A percentile compares a stretch with the other conserved stretches of the same genome.
These are phyloP conservation scores for Aspergillus aculeatus DNA, from an alignment of 2,329 filamentous ascomycete genomes.

Conservation along the genomic window DNA sequence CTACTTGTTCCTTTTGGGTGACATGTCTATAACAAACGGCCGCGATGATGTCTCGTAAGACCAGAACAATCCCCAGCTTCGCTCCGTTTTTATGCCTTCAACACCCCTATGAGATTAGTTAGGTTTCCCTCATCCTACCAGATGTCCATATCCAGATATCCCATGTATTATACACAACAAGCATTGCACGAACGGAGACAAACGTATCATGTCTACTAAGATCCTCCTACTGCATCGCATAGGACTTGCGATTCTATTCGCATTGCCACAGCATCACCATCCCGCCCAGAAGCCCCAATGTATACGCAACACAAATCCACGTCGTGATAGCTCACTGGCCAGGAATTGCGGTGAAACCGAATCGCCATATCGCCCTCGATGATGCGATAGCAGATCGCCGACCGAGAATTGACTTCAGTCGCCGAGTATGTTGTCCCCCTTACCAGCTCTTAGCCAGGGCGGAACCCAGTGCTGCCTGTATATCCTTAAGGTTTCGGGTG, in stretches of 20 bases:
- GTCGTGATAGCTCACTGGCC: neutral
- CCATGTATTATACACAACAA: too few species aligned
- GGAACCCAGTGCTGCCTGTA: neutral
- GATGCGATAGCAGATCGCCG: conserved; percentile 4
- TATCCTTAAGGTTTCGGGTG: neutral
- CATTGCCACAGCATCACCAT: neutral
- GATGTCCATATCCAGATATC: too few species aligned
- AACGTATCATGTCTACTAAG: neutral
- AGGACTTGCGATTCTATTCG: neutral
- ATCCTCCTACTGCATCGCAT: neutral
- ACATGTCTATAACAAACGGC: too few species aligned
- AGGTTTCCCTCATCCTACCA: too few species aligned
- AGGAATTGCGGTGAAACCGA: conserved; percentile 1
- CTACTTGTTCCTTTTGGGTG: too few species aligned
- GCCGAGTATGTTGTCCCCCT: conserved; percentile 1
- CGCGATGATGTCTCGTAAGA: too few species aligned
- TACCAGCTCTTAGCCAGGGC: neutral
- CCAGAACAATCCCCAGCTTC: too few species aligned
- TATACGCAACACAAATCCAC: neutral
- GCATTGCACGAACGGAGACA: too few species aligned
- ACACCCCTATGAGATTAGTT: too few species aligned
- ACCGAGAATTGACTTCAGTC: neutral
- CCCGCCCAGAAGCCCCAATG: neutral
- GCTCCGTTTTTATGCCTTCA: too few species aligned
- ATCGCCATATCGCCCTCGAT: conserved; percentile 4